phyloP scores from a whole-genome alignment of 495 filamentous ascomycete genomes.

The Achaetomiella virescens region DNA sequence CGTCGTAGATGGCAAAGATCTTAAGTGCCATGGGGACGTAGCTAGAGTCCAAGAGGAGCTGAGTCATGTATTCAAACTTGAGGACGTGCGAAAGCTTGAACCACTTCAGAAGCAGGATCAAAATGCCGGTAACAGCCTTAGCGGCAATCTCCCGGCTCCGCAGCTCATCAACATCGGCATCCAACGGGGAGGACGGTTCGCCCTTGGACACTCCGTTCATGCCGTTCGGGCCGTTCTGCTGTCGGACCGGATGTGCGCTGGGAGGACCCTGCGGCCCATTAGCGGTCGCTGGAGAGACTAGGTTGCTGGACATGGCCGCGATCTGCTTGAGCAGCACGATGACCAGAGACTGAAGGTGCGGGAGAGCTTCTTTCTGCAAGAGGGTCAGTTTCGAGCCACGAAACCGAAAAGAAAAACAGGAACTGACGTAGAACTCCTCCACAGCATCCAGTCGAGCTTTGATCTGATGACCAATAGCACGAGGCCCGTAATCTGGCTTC shows the following conservation, averaged over 20 bases:
- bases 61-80: slow-evolving; percentile 92
- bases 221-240: slow-evolving; percentile 27
- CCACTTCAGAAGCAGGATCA: slow-evolving; percentile 89
- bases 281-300: slow-evolving; percentile 30
- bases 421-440: slow-evolving; percentile 77
- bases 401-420: slow-evolving; percentile 13
- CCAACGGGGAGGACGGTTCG: slow-evolving; percentile 37
- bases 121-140: slow-evolving; percentile 82
- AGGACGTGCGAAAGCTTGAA: slow-evolving; percentile 91
- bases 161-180: slow-evolving; percentile 72
- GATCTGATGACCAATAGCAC: slow-evolving; percentile 40
- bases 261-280: slow-evolving; percentile 29
- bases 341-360: slow-evolving; percentile 86
- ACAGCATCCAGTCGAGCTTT: slow-evolving; percentile 66
- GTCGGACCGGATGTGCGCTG: slow-evolving; percentile 28
- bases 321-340: slow-evolving; percentile 87
- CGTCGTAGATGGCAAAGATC: slow-evolving; percentile 85
- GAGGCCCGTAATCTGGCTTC: slow-evolving; percentile 49
- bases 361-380: slow-evolving; percentile 62
- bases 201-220: slow-evolving; percentile 26
- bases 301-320: slow-evolving; percentile 68
- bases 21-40: slow-evolving; percentile 90
- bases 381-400: neutral
- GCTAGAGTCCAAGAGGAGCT: slow-evolving; percentile 87
- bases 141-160: slow-evolving; percentile 77